phyloP scores from a whole-genome alignment of 768 basidiomycete genomes.

The Tylopilus intermedius region DNA sequence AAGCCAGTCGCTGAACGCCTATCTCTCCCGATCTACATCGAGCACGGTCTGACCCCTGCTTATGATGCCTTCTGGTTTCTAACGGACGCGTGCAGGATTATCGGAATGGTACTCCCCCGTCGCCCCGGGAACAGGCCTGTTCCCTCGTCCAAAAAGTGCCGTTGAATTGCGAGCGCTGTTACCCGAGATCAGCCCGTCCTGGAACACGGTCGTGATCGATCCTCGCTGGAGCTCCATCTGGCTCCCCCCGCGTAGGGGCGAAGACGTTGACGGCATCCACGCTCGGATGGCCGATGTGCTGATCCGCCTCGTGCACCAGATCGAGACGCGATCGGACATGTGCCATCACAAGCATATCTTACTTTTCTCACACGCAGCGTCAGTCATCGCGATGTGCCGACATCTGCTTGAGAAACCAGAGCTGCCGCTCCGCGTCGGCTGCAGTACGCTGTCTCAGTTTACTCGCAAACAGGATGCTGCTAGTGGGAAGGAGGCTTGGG shows the following conservation, averaged over 20 bases:
- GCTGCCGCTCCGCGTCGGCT: constrained; percentile 61
- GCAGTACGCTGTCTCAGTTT: constrained; percentile 65
- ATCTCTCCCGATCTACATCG: constrained; percentile 65
- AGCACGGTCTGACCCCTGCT: constrained; percentile 53
- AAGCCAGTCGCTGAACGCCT: constrained; percentile 59
- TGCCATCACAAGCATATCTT: constrained; percentile 48
- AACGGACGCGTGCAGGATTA: constrained; percentile 40
- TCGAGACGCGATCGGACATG: constrained; percentile 41
- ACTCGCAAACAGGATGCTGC: constrained; percentile 29
- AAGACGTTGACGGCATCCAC: constrained; percentile 60
- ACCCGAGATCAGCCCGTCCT: constrained; percentile 56
- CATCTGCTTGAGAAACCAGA: constrained; percentile 50
- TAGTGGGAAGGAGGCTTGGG: constrained; percentile 40
- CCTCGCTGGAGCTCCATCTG: constrained; percentile 59
- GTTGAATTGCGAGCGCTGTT: constrained; percentile 47
- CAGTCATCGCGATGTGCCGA: constrained; percentile 60
- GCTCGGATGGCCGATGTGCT: constrained; percentile 53
- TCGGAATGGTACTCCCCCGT: constrained; percentile 81
- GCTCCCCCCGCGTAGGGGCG: constrained; percentile 70
- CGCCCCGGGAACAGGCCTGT: constrained; percentile 59
- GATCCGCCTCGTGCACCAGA: constrained; percentile 43
- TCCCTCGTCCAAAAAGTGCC: constrained; percentile 67
- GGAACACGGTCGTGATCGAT: constrained; percentile 61
- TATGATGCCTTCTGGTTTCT: constrained; percentile 6
- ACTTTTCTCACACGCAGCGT: constrained; percentile 72